These are phyloP conservation scores for Tolypocladium tropicale DNA, from an alignment of 2,329 filamentous ascomycete species.

Conservation along the genomic window DNA sequence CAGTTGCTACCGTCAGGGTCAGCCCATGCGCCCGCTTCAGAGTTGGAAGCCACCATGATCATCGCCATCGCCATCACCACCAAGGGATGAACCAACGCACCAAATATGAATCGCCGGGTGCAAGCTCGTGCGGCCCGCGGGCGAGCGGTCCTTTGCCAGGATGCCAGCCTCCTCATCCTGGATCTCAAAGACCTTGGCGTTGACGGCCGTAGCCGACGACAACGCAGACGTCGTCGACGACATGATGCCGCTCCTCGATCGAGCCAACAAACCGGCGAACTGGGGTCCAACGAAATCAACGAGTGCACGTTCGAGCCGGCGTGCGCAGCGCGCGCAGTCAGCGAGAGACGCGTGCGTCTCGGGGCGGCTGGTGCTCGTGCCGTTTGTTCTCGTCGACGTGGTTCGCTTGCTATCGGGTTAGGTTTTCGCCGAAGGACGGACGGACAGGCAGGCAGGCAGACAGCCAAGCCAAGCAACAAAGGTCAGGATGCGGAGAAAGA, in stretches of 20 bases:
- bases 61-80: background rate
- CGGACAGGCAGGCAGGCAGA: background rate
- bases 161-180: slow-evolving; percentile 17
- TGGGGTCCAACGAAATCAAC: background rate
- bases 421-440: background rate
- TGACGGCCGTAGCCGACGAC: background rate
- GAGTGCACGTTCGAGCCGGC: background rate
- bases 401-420: too few relatives aligned
- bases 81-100: slow-evolving; percentile 10
- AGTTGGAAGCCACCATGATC: too few relatives aligned
- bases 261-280: background rate
- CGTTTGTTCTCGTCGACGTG: too few relatives aligned
- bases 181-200: background rate
- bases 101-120: slow-evolving; percentile 24
- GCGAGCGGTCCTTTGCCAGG: background rate
- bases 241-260: background rate
- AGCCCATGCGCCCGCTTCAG: too few relatives aligned
- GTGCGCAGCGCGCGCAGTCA: background rate
- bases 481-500: background rate
- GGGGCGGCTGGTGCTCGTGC: background rate
- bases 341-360: background rate
- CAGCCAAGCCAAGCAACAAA: background rate
- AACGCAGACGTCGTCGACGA: background rate
- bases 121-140: slow-evolving; percentile 7
- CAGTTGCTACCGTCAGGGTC: slow-evolving; percentile 44